A percentile compares a stretch with the other conserved stretches of the same genome.
phyloP scores from a whole-genome alignment of 805 yeast species.

The Metschnikowia kofuensis region DNA sequence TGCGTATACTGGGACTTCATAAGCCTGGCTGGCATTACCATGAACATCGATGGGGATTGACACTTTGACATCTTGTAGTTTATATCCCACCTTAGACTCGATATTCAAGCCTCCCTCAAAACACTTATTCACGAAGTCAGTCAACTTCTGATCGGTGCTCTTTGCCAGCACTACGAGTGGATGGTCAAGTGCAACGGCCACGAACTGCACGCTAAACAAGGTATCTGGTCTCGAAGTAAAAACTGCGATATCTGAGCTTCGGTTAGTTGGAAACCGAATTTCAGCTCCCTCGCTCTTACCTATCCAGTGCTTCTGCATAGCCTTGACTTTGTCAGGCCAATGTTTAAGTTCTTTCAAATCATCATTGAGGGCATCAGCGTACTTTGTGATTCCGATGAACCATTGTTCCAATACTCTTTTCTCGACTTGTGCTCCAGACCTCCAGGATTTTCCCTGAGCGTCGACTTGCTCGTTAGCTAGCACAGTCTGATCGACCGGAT shows the following conservation, averaged over 20 bases:
- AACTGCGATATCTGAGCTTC: conserved; percentile 38
- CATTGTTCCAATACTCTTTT: conserved; percentile 80
- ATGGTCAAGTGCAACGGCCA: conserved; percentile 76
- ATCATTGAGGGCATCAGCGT: conserved; percentile 60
- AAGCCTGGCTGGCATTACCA: conserved; percentile 15
- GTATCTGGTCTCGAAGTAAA: conserved; percentile 94
- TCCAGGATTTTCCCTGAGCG: conserved; percentile 86
- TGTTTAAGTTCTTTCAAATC: conserved; percentile 61
- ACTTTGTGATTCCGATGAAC: conserved; percentile 88
- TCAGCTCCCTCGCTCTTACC: conserved; percentile 84
- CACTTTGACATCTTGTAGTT: conserved; percentile 42
- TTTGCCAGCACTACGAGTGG: conserved; percentile 48
- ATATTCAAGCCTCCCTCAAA: conserved; percentile 41
- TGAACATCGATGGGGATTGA: conserved; percentile 56
- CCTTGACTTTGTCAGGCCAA: conserved; percentile 89
- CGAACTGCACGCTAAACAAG: conserved; percentile 72
- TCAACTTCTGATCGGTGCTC: conserved; percentile 37
- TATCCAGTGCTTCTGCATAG: conserved; percentile 94
- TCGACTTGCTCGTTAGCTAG: conserved; percentile 96
- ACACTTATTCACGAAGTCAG: conserved; percentile 45
- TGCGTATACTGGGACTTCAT: conserved; percentile 67
- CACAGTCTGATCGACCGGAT: conserved; percentile 92
- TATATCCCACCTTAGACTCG: conserved; percentile 52
- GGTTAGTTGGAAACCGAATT: conserved; percentile 45
- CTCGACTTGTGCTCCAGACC: conserved; percentile 94